Evolutionary conservation across 495 filamentous ascomycete species (phyloP), one percentile per base, ranked within the genome.

Genomic region (Penicillium ochrochloron): DNA sequence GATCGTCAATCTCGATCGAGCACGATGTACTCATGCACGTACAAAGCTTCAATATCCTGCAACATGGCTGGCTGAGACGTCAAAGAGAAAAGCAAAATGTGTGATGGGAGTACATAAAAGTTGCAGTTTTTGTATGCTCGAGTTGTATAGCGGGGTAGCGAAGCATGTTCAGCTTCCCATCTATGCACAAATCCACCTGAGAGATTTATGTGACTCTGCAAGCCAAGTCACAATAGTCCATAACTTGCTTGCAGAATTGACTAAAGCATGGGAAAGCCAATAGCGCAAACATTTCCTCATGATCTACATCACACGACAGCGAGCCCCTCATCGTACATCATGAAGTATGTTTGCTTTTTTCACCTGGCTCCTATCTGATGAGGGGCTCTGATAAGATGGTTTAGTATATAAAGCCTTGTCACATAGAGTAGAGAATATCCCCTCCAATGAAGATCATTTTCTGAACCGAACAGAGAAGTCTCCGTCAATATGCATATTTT

Each of bases 381-480:
- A 52, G 27, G 48, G 15, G 21, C 44, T n/a, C 11, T 52, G 48
- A 27, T 31, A 52, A 27, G 48, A 2, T 27, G 31, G 12, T 56
- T n/a, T 48, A 6, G 41, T 51, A 60, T 60, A 60, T 60, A 60
- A 60, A 44, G 37, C 8, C 31, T 39, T 17, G 39, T 57, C 39
- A 50, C n/a, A 39, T 12, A 52, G 33, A 15, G 57, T 17, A 19
- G 34, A 19, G 44, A 14, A 17, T 56, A 21, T 35, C 29, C 53
- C 31, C 33, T 31, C 29, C 33, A 56, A 21, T 25, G 53, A 56
- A 56, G 29, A 56, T 21, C 14, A 34, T 35, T 37, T 52, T 46
- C 27, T 46, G 1, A 17, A 52, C 27, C 23, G 48, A 52, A 12
- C 27, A 5, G 48, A 52, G 4, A 31, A 12, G 15, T 11, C 14